Conservation (phyloP, 768 basidiomycete genomes). For the Cystobasidium tubakii region DNA sequence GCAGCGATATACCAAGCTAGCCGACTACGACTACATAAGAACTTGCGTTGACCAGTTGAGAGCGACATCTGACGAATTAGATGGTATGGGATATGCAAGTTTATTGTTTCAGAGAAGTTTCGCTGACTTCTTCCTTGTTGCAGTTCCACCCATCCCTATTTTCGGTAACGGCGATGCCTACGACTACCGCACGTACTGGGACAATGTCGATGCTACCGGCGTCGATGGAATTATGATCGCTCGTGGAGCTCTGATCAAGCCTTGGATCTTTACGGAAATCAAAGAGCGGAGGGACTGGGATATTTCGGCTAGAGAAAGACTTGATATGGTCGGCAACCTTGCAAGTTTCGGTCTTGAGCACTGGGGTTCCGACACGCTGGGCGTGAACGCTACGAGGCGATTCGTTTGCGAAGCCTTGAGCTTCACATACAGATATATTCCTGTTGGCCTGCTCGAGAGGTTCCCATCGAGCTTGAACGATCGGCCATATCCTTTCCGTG, state of each 20-base stretch:
- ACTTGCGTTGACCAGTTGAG: slow-evolving; percentile 54
- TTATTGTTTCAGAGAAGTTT: not conserved
- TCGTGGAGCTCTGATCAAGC: slow-evolving; percentile 89
- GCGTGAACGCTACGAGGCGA: slow-evolving; percentile 81
- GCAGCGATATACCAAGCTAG: slow-evolving; percentile 83
- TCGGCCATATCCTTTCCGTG: slow-evolving; percentile 76
- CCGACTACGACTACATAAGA: slow-evolving; percentile 92
- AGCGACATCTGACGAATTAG: slow-evolving; percentile 44
- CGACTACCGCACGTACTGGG: slow-evolving; percentile 76
- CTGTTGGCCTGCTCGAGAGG: slow-evolving; percentile 78
- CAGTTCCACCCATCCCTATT: slow-evolving; percentile 65
- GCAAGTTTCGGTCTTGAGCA: slow-evolving; percentile 74
- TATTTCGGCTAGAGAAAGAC: slow-evolving; percentile 44
- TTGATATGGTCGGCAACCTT: slow-evolving; percentile 44
- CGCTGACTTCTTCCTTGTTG: not conserved
- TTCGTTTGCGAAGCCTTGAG: slow-evolving; percentile 93
- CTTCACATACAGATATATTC: slow-evolving; percentile 93
- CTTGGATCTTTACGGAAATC: slow-evolving; percentile 92
- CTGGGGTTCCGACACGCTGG: slow-evolving; percentile 62
- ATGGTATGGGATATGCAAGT: slow-evolving; percentile 47
- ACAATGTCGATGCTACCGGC: slow-evolving; percentile 66
- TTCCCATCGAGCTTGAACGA: slow-evolving; percentile 82
- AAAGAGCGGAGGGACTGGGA: slow-evolving; percentile 73
- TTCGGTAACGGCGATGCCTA: slow-evolving; percentile 96
- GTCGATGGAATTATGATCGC: slow-evolving; percentile 96